Evolutionary conservation across 441 rosid species (phyloP), one percentile per base, ranked within the genome.

Genomic region (Flueggea neowawraea): DNA sequence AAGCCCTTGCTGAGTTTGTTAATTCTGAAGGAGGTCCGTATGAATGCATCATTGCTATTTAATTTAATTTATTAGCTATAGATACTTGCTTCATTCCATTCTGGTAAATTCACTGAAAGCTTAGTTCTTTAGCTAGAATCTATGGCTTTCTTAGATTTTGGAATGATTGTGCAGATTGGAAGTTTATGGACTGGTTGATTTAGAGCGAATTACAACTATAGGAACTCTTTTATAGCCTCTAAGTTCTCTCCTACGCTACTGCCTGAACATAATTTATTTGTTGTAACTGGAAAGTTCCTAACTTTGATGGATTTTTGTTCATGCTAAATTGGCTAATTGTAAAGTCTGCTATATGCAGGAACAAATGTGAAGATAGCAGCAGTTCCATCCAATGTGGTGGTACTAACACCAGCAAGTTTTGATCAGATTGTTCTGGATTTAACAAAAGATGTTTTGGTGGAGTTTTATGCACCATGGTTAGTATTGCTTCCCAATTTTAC

Each of bases 391-490:
- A 77, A 47, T 63, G 99, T 89, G 36, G 81, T 77, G 53, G 94
- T 91, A 68, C 78, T 94, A 47, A 73, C 87, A 6, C 57, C 84
- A 28, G 94, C 84, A 58, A 89, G 78, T 61, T 94, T 94, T 65
- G 73, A 83, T 71, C 86, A 83, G 73, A 32, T 91, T 74, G 97
- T 94, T 63, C 68, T 89, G 85, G 90, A 94, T 68, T 78, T 80
- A 52, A 82, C 79, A 54, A 89, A 94, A 70, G 91, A 94, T 76
- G 96, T 91, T 41, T 67, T 94, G 77, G 90, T 94, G 65, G 96
- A 91, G 79, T 91, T 94, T 75, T 91, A 91, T 75, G 99, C 96
- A 33, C 97, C 99, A 57, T 95, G 97, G 97, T 95, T 66, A 70
- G 80, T 56, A 57, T 47, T 47, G 45, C 10, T 43, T 43, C 8